Percentiles rank a stretch among this genome's conserved stretches.
These are phyloP conservation scores for Nannochloropsis salina DNA, from an alignment of 108 stramenopile species.

Conservation along the genomic window DNA sequence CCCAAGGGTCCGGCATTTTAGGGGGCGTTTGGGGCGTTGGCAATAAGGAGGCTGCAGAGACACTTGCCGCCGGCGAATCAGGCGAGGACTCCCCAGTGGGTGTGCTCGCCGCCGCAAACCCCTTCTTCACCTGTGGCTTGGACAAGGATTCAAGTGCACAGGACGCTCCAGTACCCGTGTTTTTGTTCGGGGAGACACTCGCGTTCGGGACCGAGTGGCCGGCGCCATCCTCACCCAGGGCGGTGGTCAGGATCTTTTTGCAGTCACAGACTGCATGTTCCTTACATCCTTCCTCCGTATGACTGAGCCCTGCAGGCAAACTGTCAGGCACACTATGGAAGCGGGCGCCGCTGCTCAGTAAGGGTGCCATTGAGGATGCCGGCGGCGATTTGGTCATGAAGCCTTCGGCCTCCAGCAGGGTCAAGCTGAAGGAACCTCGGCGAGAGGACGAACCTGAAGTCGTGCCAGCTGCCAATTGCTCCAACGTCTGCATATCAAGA, in stretches of 20 bases:
- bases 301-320: too few relatives aligned
- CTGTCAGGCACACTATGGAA: neutral
- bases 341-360: neutral
- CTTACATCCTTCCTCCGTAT: too few relatives aligned
- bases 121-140: neutral
- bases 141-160: neutral
- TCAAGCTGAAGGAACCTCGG: conserved; percentile 19
- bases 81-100: neutral
- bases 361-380: neutral
- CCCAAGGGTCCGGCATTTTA: neutral
- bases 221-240: too few relatives aligned
- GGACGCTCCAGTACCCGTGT: too few relatives aligned
- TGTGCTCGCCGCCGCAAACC: neutral
- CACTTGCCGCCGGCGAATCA: neutral
- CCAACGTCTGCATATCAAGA: conserved; percentile 17
- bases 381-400: neutral
- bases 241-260: too few relatives aligned
- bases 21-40: neutral
- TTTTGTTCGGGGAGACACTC: too few relatives aligned
- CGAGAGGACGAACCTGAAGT: conserved; percentile 5
- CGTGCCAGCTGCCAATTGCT: conserved; percentile 1
- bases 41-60: conserved; percentile 15
- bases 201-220: too few relatives aligned
- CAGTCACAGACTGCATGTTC: too few relatives aligned
- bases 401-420: neutral